These are phyloP conservation scores for Stevia rebaudiana DNA, from an alignment of 140 eudicot genomes.

Conservation along the genomic window DNA sequence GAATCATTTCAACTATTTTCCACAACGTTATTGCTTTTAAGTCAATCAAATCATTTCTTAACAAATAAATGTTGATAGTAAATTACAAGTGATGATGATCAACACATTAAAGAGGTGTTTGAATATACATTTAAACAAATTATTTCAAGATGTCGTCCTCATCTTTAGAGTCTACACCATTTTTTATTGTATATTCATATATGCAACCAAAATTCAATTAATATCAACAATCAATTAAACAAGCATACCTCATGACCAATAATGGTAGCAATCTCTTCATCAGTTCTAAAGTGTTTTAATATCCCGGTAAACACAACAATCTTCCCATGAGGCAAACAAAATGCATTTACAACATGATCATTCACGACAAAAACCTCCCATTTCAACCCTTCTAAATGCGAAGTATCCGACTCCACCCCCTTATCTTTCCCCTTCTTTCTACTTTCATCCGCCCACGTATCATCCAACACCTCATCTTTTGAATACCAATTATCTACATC, in stretches of 20 bases:
- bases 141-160: too few relatives aligned
- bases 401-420: conserved; percentile 41
- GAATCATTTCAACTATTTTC: too few relatives aligned
- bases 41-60: too few relatives aligned
- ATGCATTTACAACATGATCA: conserved; percentile 70
- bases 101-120: too few relatives aligned
- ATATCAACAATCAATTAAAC: background rate
- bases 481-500: conserved; percentile 45
- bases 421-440: conserved; percentile 59
- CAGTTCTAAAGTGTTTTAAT: conserved; percentile 60
- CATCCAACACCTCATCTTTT: conserved; percentile 76
- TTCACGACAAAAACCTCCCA: conserved; percentile 91
- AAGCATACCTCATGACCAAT: conserved; percentile 81
- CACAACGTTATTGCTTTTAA: too few relatives aligned
- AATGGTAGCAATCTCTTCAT: conserved; percentile 81
- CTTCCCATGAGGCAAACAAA: conserved; percentile 95
- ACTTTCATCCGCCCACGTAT: conserved; percentile 75
- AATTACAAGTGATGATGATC: too few relatives aligned
- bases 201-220: background rate
- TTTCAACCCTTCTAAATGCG: conserved; percentile 70
- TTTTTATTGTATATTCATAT: background rate
- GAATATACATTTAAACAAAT: too few relatives aligned
- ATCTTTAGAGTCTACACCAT: too few relatives aligned
- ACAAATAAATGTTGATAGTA: too few relatives aligned
- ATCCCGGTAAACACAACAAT: conserved; percentile 90